Evolutionary conservation across 2,329 filamentous ascomycete species (phyloP), one percentile per base, ranked within the genome.

Genomic region (Parafenestella ontariensis): DNA sequence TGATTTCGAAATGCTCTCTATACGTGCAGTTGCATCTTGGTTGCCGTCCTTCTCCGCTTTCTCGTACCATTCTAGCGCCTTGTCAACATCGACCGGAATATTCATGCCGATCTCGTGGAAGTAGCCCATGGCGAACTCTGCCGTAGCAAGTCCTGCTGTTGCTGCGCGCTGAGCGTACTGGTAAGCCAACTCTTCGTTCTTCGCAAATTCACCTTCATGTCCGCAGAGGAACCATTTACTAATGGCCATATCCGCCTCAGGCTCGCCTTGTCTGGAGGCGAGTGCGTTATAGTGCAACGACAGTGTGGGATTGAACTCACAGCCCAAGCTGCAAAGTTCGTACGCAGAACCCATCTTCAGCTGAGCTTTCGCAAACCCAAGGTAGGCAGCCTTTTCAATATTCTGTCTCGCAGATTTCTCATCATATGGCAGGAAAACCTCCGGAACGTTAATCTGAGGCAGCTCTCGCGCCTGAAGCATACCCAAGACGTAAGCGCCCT

Each of bases 191-290:
- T 94, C 90, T 76, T 99, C 95, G 69, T 97, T 98, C 82, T 98
- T 98, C 56, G 91, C 86, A 71, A 99, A 97, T 6, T 96, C 83
- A 20, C 89, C 89, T 64, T 98, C 94, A 62, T 95, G 93, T 2
- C 95, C 95, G 69, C 96, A 98, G 24, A 99, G 83, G 72, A 98
- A 99, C 95, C 95, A 99, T 76, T 96, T 95, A 77, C 94, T 98
- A 57, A 99, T 92, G 24, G 94, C 92, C 77, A 99, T 90, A 56
- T 96, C 92, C 0, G 94, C 95, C 74, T 99, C 95, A 0, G 92
- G 83, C 68, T 98, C 92, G 17, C 93, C 94, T 77, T 98, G 95
- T 61, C 90, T 88, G 11, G 95, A 90, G 20, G 95, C 94, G 28
- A 99, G 83, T 33, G 92, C 91, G 70, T 98, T 97, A 79, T 99